Evolutionary conservation across 139 green algal genomes (phyloP).

Genomic region (Chlorella vulgaris): DNA sequence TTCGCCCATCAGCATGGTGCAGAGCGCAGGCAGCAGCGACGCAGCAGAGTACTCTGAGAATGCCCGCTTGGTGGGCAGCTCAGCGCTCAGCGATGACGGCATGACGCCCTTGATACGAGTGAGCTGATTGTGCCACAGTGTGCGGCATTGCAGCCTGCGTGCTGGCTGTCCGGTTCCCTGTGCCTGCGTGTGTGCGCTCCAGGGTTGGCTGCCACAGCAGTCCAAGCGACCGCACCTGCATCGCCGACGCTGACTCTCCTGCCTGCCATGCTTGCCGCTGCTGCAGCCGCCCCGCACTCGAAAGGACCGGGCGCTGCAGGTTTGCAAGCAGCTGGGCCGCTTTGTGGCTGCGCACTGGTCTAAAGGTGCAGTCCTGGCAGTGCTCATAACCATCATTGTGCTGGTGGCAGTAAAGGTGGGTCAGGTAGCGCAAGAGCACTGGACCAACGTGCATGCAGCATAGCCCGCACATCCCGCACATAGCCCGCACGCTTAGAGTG

Average conservation of each 20-base stretch:
- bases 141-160: not conserved
- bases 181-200: no score
- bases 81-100: constrained; percentile 33
- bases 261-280: not conserved
- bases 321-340: not conserved
- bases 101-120: constrained; percentile 31
- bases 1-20: no score
- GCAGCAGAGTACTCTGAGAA: constrained; percentile 13
- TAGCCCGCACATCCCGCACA: not conserved
- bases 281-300: not conserved
- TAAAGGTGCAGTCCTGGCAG: constrained; percentile 38
- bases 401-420: constrained; percentile 55
- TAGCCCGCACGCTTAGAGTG: no score
- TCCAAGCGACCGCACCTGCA: not conserved
- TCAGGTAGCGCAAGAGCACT: not conserved
- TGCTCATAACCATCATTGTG: constrained; percentile 59
- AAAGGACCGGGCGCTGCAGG: not conserved
- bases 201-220: not conserved
- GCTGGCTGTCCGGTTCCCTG: no score
- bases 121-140: not conserved
- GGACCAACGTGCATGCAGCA: no score
- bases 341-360: constrained; percentile 49
- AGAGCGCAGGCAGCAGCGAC: constrained; percentile 1
- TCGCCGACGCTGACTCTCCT: not conserved
- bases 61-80: constrained; percentile 3